Evolutionary conservation across 163 green algal species (phyloP), one percentile per base, ranked within the genome.

Genomic region (Botryococcus braunii): DNA sequence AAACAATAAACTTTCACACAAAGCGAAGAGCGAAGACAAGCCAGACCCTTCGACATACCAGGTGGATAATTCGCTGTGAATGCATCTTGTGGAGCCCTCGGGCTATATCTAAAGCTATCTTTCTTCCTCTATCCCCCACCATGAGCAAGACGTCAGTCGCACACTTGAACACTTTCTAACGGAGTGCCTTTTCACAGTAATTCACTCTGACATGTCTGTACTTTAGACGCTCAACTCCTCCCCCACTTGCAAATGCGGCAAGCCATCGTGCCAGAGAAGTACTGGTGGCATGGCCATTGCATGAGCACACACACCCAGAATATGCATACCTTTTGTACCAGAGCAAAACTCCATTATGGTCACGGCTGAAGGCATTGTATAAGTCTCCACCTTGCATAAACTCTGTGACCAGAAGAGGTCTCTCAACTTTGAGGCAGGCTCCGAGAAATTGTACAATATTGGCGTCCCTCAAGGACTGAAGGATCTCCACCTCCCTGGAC

Each of bases 81-180:
- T 85, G 83, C 57, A 89, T 56, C 71, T 77, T 63, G 11, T 67
- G 35, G 32, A 77, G 21, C 13, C 71, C 71, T 5, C 48, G 40
- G 9, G 67, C 65, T 1, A 77, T 47, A 11, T 77, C 66, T 40
- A 77, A 37, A 1, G 65, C 65, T 36, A 77, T 69, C 25, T 31
- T 59, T 2, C n/a, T 32, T 1, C 71, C 65, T 61, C 71, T 77
- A 56, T n/a, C n/a, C n/a, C n/a, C n/a, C n/a, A n/a, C n/a, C n/a
- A n/a, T n/a, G n/a, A n/a, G n/a, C n/a, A n/a, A n/a, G n/a, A n/a
- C n/a, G n/a, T n/a, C n/a, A n/a, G n/a, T n/a, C n/a, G n/a, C n/a
- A n/a, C n/a, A n/a, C n/a, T n/a, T n/a, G n/a, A n/a, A n/a, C n/a
- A n/a, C n/a, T n/a, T n/a, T n/a, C n/a, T n/a, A n/a, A n/a, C n/a